phyloP scores from a whole-genome alignment of 2,329 filamentous ascomycete species.

The Acephala macrosclerotiorum region DNA sequence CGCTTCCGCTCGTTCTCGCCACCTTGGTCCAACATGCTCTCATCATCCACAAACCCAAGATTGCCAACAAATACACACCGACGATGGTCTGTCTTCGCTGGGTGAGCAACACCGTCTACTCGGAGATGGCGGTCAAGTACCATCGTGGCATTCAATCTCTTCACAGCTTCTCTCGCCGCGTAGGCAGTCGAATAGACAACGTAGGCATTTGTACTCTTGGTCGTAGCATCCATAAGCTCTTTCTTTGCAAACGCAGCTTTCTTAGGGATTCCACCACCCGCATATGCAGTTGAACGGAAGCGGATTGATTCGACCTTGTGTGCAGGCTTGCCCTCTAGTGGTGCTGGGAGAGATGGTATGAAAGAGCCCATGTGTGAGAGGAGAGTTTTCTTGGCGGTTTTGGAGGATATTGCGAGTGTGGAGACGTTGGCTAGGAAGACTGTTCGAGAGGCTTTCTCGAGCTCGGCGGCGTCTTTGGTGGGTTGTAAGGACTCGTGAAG shows the following conservation, averaged over 20 bases:
- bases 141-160: conserved; percentile 81
- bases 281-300: conserved; percentile 92
- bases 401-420: conserved; percentile 80
- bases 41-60: conserved; percentile 93
- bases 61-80: conserved; percentile 97
- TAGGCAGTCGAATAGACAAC: conserved; percentile 81
- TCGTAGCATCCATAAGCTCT: conserved; percentile 88
- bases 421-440: conserved; percentile 95
- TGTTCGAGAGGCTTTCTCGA: conserved; percentile 88
- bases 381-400: conserved; percentile 79
- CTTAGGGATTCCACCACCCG: conserved; percentile 80
- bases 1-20: conserved; percentile 76
- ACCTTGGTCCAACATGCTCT: conserved; percentile 72
- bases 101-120: conserved; percentile 90
- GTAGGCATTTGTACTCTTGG: conserved; percentile 93
- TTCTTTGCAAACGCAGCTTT: conserved; percentile 94
- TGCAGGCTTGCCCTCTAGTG: conserved; percentile 53
- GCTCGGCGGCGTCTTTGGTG: conserved; percentile 64
- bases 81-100: conserved; percentile 80
- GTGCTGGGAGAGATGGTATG: conserved; percentile 60
- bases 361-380: conserved; percentile 81
- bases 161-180: conserved; percentile 78
- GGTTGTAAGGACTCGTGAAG: conserved; percentile 63
- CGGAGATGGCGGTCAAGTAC: conserved; percentile 88
- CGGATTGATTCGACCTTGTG: conserved; percentile 90